Percentiles rank a stretch among this genome's conserved stretches.
Evolutionary conservation across 1,284 basidiomycete genomes (phyloP).

Genomic region (Pseudozyma thailandica): DNA sequence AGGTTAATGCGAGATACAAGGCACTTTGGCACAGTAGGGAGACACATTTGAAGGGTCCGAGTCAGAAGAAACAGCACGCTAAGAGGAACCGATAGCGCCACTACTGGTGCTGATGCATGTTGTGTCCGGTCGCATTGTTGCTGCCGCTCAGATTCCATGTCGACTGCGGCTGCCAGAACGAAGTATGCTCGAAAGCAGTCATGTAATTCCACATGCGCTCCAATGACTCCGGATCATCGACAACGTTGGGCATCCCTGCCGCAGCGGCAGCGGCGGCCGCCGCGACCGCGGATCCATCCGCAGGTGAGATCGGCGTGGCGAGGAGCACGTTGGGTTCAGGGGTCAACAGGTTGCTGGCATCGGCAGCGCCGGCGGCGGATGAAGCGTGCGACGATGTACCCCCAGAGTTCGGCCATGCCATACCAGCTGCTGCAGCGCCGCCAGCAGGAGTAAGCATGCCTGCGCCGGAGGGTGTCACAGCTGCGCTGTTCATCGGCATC

Average conservation of each 20-base stretch:
- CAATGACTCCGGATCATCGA: conserved; percentile 39
- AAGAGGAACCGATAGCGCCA: neutral
- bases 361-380: conserved; percentile 10
- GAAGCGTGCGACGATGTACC: conserved; percentile 13
- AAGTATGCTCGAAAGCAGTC: conserved; percentile 41
- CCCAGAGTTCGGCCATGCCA: conserved; percentile 16
- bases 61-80: neutral
- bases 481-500: conserved; percentile 23
- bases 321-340: conserved; percentile 25
- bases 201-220: conserved; percentile 56
- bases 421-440: conserved; percentile 4
- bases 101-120: conserved; percentile 5
- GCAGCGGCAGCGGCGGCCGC: conserved; percentile 12
- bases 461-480: conserved; percentile 5
- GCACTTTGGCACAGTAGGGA: too few relatives aligned
- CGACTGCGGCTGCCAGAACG: conserved; percentile 50
- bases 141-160: conserved; percentile 35
- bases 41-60: too few relatives aligned
- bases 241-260: conserved; percentile 24
- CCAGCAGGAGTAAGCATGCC: conserved; percentile 24
- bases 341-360: conserved; percentile 9
- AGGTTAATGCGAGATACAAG: too few relatives aligned
- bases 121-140: neutral
- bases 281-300: conserved; percentile 6
- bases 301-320: conserved; percentile 10